phyloP scores from a whole-genome alignment of 805 yeast genomes.

The Phaffomyces opuntiae region DNA sequence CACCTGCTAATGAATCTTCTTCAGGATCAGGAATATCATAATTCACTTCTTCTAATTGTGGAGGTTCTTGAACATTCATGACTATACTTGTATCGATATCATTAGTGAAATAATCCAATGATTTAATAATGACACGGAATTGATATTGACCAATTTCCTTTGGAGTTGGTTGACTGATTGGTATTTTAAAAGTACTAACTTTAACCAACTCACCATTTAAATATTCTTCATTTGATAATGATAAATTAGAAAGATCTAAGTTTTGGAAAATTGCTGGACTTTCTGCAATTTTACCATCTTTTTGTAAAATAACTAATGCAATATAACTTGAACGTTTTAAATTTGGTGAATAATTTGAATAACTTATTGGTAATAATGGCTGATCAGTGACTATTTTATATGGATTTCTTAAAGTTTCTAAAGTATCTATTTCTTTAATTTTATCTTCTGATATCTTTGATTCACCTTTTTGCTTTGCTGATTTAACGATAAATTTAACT shows the following conservation, averaged over 20 bases:
- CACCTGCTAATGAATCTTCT: conserved; percentile 71
- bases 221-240: conserved; percentile 43
- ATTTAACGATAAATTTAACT: conserved; percentile 67
- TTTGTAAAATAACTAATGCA: conserved; percentile 62
- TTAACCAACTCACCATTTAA: conserved; percentile 26
- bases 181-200: conserved; percentile 71
- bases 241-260: conserved; percentile 49
- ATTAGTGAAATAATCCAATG: conserved; percentile 73
- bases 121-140: conserved; percentile 64
- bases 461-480: conserved; percentile 53
- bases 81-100: conserved; percentile 68
- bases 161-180: conserved; percentile 75
- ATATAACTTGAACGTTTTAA: conserved; percentile 49
- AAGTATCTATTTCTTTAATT: conserved; percentile 49
- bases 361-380: conserved; percentile 60
- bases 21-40: conserved; percentile 65
- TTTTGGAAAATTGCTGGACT: conserved; percentile 47
- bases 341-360: conserved; percentile 73
- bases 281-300: conserved; percentile 76
- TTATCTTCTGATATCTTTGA: conserved; percentile 25
- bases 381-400: conserved; percentile 55
- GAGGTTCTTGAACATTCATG: conserved; percentile 62
- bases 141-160: conserved; percentile 53
- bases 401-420: conserved; percentile 70
- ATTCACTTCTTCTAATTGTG: conserved; percentile 40